These are phyloP conservation scores for Sordariomycetes sp. DNA, from an alignment of 2,329 filamentous ascomycete genomes.

Conservation along the genomic window DNA sequence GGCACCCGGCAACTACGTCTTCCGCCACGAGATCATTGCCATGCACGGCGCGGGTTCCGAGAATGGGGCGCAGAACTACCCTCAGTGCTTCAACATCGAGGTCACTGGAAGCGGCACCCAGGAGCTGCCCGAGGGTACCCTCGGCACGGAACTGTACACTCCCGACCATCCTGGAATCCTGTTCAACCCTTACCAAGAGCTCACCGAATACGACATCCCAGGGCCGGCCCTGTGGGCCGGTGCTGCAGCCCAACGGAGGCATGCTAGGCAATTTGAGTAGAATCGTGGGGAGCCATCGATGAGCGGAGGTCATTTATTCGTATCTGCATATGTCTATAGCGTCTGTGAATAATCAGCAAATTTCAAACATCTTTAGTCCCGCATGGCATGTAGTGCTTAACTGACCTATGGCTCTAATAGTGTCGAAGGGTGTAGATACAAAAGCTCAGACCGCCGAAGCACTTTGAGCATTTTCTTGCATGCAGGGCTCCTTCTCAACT, in stretches of 20 bases:
- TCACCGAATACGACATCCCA: conserved; percentile 13
- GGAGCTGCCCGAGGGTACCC: conserved; percentile 13
- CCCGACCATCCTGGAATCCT: conserved; percentile 14
- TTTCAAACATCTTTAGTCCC: too few relatives aligned
- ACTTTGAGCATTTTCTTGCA: conserved; percentile 21
- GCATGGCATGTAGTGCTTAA: too few relatives aligned
- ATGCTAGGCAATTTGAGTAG: not conserved
- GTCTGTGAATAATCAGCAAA: too few relatives aligned
- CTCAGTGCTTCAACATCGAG: conserved; percentile 47
- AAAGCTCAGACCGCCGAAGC: too few relatives aligned
- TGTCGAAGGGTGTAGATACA: too few relatives aligned
- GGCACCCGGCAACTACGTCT: conserved; percentile 37
- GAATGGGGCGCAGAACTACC: conserved; percentile 38
- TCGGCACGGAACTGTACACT: conserved; percentile 15
- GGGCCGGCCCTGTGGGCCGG: conserved; percentile 13
- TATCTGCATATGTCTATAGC: too few relatives aligned
- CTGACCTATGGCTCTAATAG: too few relatives aligned
- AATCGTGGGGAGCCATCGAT: too few relatives aligned
- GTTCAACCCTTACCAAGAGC: conserved; percentile 14
- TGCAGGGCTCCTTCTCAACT: conserved; percentile 32
- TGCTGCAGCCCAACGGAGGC: not conserved
- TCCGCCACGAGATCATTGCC: conserved; percentile 39
- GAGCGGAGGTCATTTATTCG: too few relatives aligned
- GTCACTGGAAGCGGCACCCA: conserved; percentile 32
- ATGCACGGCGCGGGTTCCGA: conserved; percentile 31